Percentiles rank a stretch among this genome's conserved stretches.
phyloP scores from a whole-genome alignment of 2,329 filamentous ascomycete species.

The Elsinoe arachidis region DNA sequence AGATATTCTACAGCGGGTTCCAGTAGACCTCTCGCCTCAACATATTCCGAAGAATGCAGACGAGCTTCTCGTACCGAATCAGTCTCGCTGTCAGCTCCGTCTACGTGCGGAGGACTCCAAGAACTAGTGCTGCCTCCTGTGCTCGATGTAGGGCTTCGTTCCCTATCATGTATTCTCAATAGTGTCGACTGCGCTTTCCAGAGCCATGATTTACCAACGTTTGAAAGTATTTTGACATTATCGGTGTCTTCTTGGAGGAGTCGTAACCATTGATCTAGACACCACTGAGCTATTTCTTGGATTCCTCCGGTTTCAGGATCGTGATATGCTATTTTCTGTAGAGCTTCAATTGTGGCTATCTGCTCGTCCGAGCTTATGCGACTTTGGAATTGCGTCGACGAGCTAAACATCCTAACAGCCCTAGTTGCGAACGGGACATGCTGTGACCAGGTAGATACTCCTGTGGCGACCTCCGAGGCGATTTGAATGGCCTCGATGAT shows the following conservation, averaged over 20 bases:
- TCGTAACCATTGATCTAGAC: slow-evolving; percentile 39
- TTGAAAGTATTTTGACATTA: slow-evolving; percentile 34
- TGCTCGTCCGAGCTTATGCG: neutral
- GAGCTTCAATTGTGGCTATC: slow-evolving; percentile 26
- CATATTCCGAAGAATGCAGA: slow-evolving; percentile 36
- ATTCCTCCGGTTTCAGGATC: slow-evolving; percentile 41
- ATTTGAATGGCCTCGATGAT: neutral
- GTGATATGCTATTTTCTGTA: slow-evolving; percentile 43
- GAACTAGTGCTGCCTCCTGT: slow-evolving; percentile 24
- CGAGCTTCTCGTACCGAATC: slow-evolving; percentile 31
- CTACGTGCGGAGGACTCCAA: slow-evolving; percentile 25
- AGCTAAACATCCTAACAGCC: neutral
- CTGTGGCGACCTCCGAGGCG: neutral
- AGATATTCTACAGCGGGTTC: slow-evolving; percentile 46
- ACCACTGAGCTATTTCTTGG: slow-evolving; percentile 42
- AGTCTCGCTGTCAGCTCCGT: slow-evolving; percentile 22
- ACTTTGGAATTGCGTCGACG: neutral
- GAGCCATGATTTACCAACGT: slow-evolving; percentile 37
- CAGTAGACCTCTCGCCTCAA: slow-evolving; percentile 44
- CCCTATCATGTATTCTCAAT: slow-evolving; percentile 39
- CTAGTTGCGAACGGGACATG: neutral
- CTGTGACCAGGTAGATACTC: neutral
- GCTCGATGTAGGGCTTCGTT: slow-evolving; percentile 30
- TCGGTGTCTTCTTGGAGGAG: slow-evolving; percentile 38
- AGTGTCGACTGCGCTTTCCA: slow-evolving; percentile 42